These are phyloP conservation scores for Fusarium incarnatum DNA, from an alignment of 2,329 filamentous ascomycete genomes.

Conservation along the genomic window DNA sequence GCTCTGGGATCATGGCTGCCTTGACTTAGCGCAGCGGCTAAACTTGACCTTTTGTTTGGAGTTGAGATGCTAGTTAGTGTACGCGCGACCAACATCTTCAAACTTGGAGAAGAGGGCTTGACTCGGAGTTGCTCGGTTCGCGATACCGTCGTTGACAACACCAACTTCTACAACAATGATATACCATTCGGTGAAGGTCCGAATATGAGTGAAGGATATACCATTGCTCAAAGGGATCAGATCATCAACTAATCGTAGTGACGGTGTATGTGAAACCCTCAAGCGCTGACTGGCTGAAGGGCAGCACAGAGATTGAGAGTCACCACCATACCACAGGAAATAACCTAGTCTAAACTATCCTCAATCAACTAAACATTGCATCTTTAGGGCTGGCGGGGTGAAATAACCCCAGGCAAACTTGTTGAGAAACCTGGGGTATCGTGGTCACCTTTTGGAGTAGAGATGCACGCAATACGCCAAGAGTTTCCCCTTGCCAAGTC, in stretches of 20 bases:
- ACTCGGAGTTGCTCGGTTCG: slow-evolving; percentile 1
- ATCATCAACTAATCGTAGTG: not conserved
- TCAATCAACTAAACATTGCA: not conserved
- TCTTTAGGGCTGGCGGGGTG: not conserved
- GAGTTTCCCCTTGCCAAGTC: not conserved
- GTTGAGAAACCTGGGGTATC: not conserved
- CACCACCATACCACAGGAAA: not conserved
- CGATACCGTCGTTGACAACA: not conserved
- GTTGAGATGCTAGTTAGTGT: not conserved
- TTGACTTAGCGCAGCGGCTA: slow-evolving; percentile 20
- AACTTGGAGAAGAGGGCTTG: not conserved
- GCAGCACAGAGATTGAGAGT: not conserved
- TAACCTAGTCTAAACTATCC: not conserved
- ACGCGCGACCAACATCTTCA: not conserved
- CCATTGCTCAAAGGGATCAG: not conserved
- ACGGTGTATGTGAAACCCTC: not conserved
- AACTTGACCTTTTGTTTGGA: slow-evolving; percentile 8
- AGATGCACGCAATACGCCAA: not conserved
- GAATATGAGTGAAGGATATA: not conserved
- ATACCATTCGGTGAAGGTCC: slow-evolving; percentile 30
- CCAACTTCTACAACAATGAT: not conserved
- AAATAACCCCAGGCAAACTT: not conserved
- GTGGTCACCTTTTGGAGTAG: not conserved
- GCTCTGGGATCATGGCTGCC: slow-evolving; percentile 7
- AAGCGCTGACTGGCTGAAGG: not conserved